Base-by-base conservation (phyloP, 805 yeast species). In the Jamesozyma lodderae region DNA sequence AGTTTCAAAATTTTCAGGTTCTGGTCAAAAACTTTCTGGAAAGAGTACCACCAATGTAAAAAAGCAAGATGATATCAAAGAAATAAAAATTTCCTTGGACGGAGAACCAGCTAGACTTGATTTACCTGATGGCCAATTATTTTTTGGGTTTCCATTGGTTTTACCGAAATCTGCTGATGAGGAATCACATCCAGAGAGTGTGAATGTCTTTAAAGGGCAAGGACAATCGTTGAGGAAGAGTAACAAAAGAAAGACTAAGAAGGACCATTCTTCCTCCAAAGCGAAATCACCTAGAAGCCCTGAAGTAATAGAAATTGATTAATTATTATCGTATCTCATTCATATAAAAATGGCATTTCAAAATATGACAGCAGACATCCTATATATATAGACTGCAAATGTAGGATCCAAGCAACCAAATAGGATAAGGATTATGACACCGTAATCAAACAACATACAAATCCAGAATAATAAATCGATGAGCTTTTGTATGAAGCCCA, bases 111-210 rank as follows among this genome's bases (percentile, higher is more conserved):
- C 76, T 2, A 82, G 87, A 8, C 64, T 92, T 39, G 61, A 67
- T 5, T 64, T 92, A 30, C 94, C 95, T 0, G 81, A 73, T 28
- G 95, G 94, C 18, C 90, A 86, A 59, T 67, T 92, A 11, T 92
- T 92, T 55, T 88, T 92, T 58, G 99, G 99, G 1, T 92, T 79
- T 57, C 96, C 97, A 0, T 73, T 81, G 1, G 56, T 62, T 0
- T 57, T 73, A 3, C 70, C 69, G 19, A 64, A 59, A 19, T 64
- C 52, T 6, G 72, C 62, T 17, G 64, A 54, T 9, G 65, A 59
- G 6, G 52, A 45, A 7, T 52, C 57, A n/a, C 32, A 39, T 14
- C 4, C 19, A 8, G 18, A 17, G 3, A 13, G 36, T 30, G 22
- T 32, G 30, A 44, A 23, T 41, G 48, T 10, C 52, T 38, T 85